Percentiles rank a stretch among this genome's conserved stretches.
phyloP scores from a whole-genome alignment of 73 alveolate species.

The Paramecium pentaurelia region DNA sequence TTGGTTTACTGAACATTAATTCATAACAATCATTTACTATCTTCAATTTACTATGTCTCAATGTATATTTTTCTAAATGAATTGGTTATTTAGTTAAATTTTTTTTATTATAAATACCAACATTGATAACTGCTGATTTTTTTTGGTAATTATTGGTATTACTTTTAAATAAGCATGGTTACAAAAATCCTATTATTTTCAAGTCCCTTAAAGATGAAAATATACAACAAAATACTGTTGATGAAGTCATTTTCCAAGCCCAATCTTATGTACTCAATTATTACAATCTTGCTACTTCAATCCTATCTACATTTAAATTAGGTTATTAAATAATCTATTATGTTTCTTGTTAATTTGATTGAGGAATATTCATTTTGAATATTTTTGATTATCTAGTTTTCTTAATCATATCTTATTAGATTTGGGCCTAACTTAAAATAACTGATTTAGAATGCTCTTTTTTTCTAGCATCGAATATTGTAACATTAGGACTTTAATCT shows the following conservation, averaged over 20 bases:
- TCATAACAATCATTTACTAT: slow-evolving; percentile 1
- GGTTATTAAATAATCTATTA: neutral
- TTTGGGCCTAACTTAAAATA: neutral
- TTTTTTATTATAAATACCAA: neutral
- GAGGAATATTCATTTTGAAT: neutral
- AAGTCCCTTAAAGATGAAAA: neutral
- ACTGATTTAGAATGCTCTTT: neutral
- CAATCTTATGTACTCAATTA: neutral
- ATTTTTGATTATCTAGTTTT: neutral
- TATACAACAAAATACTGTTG: neutral
- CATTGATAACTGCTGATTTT: neutral
- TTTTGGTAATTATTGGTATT: neutral
- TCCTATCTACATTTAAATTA: neutral
- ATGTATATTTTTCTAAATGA: neutral
- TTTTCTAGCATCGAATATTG: neutral
- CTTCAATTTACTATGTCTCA: neutral
- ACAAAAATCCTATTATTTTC: neutral
- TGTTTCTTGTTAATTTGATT: neutral
- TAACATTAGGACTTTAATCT: neutral
- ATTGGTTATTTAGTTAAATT: neutral
- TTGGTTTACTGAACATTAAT: neutral
- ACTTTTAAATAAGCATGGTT: neutral
- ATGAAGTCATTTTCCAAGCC: neutral
- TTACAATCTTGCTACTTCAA: neutral
- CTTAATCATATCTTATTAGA: neutral